phyloP scores from a whole-genome alignment of 805 yeast species.

The Zygotorulaspora chibaensis region DNA sequence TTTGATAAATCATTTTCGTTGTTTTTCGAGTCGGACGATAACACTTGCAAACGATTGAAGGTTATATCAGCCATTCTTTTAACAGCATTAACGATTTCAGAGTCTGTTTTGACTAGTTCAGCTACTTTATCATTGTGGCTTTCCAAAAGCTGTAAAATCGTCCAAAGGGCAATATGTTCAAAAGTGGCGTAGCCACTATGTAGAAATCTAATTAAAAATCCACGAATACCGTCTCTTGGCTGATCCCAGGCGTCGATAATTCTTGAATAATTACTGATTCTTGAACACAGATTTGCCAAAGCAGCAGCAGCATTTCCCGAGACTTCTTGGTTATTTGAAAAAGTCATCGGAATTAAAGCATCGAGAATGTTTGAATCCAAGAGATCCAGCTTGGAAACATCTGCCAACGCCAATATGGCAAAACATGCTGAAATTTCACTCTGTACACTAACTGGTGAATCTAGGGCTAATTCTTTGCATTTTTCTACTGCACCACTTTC shows the following conservation, averaged over 20 bases:
- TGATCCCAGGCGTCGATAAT: slow-evolving; percentile 73
- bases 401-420: slow-evolving; percentile 94
- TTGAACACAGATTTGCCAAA: slow-evolving; percentile 87
- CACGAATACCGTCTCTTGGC: slow-evolving; percentile 81
- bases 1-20: slow-evolving; percentile 23
- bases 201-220: slow-evolving; percentile 76
- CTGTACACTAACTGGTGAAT: slow-evolving; percentile 88
- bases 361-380: slow-evolving; percentile 80
- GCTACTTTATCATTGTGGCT: slow-evolving; percentile 64
- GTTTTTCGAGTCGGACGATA: slow-evolving; percentile 22
- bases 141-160: slow-evolving; percentile 86
- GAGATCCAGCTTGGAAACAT: slow-evolving; percentile 81
- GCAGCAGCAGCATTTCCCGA: slow-evolving; percentile 99
- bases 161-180: slow-evolving; percentile 98
- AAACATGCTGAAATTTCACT: slow-evolving; percentile 95
- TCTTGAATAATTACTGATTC: slow-evolving; percentile 77
- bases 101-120: slow-evolving; percentile 52
- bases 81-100: slow-evolving; percentile 50
- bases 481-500: slow-evolving; percentile 95
- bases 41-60: slow-evolving; percentile 29
- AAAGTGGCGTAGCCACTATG: slow-evolving; percentile 85
- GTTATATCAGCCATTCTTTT: slow-evolving; percentile 43
- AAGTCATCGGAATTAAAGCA: slow-evolving; percentile 87
- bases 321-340: slow-evolving; percentile 83
- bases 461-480: slow-evolving; percentile 80